A percentile compares a stretch with the other conserved stretches of the same genome.
These are phyloP conservation scores for Mortierella sp. DNA, from an alignment of 371 early-diverging fungal genomes.

Conservation along the genomic window DNA sequence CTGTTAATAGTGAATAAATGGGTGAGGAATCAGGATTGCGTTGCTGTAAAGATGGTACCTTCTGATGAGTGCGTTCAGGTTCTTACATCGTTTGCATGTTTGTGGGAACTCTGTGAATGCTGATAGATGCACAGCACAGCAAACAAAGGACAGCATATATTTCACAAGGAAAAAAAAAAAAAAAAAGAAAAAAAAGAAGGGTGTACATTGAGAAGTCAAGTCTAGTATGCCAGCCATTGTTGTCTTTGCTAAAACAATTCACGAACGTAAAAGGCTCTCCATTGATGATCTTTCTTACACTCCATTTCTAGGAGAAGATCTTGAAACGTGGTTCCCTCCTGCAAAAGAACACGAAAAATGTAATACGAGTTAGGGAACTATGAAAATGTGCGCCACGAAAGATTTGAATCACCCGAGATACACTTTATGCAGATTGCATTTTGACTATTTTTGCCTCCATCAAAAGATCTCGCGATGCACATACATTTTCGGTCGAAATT, in stretches of 20 bases:
- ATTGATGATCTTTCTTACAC: constrained; percentile 19
- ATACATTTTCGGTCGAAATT: constrained; percentile 21
- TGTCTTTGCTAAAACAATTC: neutral
- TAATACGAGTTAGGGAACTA: neutral
- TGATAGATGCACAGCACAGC: neutral
- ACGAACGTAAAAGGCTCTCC: neutral
- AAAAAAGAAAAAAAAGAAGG: neutral
- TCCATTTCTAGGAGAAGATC: constrained; percentile 45
- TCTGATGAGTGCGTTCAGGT: neutral
- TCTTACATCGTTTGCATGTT: constrained; percentile 55
- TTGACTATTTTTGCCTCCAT: too few species aligned
- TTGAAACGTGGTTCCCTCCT: constrained; percentile 49
- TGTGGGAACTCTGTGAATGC: constrained; percentile 41
- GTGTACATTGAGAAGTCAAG: neutral
- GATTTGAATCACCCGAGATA: too few species aligned
- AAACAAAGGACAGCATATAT: neutral
- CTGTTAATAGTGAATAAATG: constrained; percentile 34
- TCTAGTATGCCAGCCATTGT: too few species aligned
- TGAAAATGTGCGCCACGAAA: neutral
- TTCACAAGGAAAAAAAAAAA: neutral
- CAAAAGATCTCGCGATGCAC: neutral
- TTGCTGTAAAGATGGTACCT: too few species aligned
- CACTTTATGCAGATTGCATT: too few species aligned
- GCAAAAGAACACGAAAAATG: neutral
- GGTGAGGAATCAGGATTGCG: too few species aligned